Percentiles rank a stretch among this genome's conserved stretches.
phyloP scores from a whole-genome alignment of 805 yeast genomes.

The Saccharomycopsis amapae region DNA sequence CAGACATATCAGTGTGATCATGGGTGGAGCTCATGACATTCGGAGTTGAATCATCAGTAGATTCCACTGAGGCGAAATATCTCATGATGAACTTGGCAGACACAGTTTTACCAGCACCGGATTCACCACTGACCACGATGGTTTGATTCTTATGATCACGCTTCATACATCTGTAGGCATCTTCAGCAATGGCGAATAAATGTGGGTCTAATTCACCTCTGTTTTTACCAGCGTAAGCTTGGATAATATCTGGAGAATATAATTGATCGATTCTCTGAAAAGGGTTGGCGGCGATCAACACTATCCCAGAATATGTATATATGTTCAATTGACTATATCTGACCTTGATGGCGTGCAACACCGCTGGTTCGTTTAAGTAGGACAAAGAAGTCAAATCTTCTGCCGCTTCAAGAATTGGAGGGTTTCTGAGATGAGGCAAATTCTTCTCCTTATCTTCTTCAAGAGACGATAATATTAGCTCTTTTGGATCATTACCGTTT shows the following conservation, averaged over 20 bases:
- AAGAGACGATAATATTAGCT: slow-evolving; percentile 26
- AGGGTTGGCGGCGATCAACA: slow-evolving; percentile 92
- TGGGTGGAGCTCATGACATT: slow-evolving; percentile 34
- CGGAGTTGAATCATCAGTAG: slow-evolving; percentile 28
- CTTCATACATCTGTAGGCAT: slow-evolving; percentile 93
- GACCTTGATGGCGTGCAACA: slow-evolving; percentile 83
- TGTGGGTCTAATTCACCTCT: slow-evolving; percentile 97
- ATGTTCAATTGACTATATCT: slow-evolving; percentile 86
- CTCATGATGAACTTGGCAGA: slow-evolving; percentile 97
- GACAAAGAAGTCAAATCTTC: slow-evolving; percentile 92
- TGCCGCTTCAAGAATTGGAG: slow-evolving; percentile 85
- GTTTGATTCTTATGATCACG: slow-evolving; percentile 83
- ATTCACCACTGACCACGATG: slow-evolving; percentile 93
- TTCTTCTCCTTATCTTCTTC: slow-evolving; percentile 45
- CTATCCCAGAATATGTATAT: slow-evolving; percentile 95
- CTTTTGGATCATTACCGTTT: slow-evolving; percentile 29
- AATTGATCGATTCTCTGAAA: slow-evolving; percentile 87
- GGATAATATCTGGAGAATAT: slow-evolving; percentile 87
- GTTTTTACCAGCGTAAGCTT: slow-evolving; percentile 87
- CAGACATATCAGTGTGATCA: slow-evolving; percentile 61
- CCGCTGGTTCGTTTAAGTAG: slow-evolving; percentile 93
- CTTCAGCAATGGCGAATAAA: slow-evolving; percentile 95
- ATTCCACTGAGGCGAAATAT: slow-evolving; percentile 90
- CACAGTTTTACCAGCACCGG: slow-evolving; percentile 98
- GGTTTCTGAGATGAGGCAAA: slow-evolving; percentile 81